Evolutionary conservation across 2,329 filamentous ascomycete species (phyloP), one percentile per base, ranked within the genome.

Genomic region (Penicillium janthinellum): DNA sequence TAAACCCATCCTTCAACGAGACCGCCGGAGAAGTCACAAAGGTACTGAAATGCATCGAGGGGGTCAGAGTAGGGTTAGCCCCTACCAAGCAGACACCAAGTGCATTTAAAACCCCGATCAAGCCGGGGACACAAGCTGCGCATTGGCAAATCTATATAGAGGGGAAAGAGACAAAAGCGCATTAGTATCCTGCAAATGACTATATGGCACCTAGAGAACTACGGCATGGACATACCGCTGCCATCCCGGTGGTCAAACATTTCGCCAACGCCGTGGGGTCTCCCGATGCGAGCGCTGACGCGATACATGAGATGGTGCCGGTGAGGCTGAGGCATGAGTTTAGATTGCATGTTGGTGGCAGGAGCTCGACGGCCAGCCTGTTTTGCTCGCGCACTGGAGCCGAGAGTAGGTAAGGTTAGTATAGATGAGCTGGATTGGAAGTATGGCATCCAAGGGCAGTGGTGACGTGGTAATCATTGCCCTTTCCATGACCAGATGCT

Each of bases 71-170:
- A 8, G 41, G 5, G n/a, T 14, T 37, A 5, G 15, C 38, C 22
- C 1, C 20, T n/a, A 28, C 50, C 42, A 2, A 14, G n/a, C 66
- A 68, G 10, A 68, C 17, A 8, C 66, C 65, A 4, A 68, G 56
- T 14, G 58, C 45, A 44, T 50, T 45, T 31, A 69, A 47, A 8
- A 67, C 37, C 28, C 53, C 62, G 20, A 42, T 47, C 4, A 67
- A 5, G 3, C 14, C 7, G 1, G 67, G 62, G 15, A 66, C 34
- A 41, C 67, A 69, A 22, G 63, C 66, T 5, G 60, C 62, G 38
- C 66, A 69, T 11, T 63, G 56, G 22, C 67, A 69, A 6, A 69
- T 61, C 67, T 69, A 35, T 14, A 20, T 1, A 11, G 39, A 6
- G 6, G n/a, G 12, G 7, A 22, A 15, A 22, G 5, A 14, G 6